Base-by-base conservation (phyloP, 2,329 filamentous ascomycete species). In the Cercospora citrullina region DNA sequence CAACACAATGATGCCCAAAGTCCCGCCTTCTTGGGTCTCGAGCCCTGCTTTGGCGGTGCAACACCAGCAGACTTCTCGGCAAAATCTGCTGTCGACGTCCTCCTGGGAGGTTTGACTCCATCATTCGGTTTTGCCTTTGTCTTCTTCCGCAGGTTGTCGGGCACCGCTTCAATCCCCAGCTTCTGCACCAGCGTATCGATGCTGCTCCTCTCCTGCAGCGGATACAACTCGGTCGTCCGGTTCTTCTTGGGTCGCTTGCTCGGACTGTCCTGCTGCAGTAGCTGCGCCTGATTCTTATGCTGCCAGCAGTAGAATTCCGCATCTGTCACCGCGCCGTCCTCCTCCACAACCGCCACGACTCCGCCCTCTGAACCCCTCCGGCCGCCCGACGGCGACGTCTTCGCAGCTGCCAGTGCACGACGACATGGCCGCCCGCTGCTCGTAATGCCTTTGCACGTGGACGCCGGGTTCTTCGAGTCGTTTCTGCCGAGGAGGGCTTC, bases 391-490 rank as follows among this genome's bases (percentile, higher is more conserved):
- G 77, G 72, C 60, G 76, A 72, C 59, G 80, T 21, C 61, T 77
- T 78, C 69, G 77, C 82, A 9, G 86, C 80, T 21, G 86, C 83
- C 39, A 96, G 82, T 5, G 89, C 84, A 62, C 93, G 87, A 71
- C 94, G 88, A 81, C 95, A 99, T 10, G 92, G 91, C 60, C 89
- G 86, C n/a, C 95, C 95, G 73, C 85, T 88, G 30, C 88, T 85
- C 4, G 93, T 97, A 71, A 98, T 87, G 67, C 95, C 95, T 81
- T 90, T 89, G 81, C 95, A 99, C 78, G 94, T 97, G 12, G 89
- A 90, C 1, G 87, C 85, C 2, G 93, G 90, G 72, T 96, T 90
- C 78, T 91, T 92, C 62, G 93, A 96, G 83, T 97, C 94, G 75
- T 89, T 89, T 67, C 94, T 90, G 66, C 86, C 86, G 67, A 97